Percentiles rank a stretch among this genome's conserved stretches.
Evolutionary conservation across 352 stramenopile species (phyloP).

Genomic region (Globisporangium irregulare): DNA sequence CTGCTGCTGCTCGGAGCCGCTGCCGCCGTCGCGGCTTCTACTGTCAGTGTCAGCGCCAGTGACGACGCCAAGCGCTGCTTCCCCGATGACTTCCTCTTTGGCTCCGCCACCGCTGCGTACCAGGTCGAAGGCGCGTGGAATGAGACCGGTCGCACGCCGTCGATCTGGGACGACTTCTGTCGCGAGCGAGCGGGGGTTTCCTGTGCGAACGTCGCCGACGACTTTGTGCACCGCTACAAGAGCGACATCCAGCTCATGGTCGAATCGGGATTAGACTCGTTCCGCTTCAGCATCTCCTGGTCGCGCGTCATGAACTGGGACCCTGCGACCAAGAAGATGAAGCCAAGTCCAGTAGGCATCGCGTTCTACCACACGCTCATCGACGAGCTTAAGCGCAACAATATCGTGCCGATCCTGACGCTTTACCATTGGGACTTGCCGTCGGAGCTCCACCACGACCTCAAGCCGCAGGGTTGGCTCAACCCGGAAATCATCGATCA

Average conservation of each 20-base stretch:
- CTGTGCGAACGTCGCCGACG: slow-evolving; percentile 60
- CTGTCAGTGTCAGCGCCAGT: background rate
- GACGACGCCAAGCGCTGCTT: slow-evolving; percentile 38
- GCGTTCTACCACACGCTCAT: slow-evolving; percentile 88
- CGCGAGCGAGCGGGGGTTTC: slow-evolving; percentile 11
- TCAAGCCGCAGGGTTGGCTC: slow-evolving; percentile 71
- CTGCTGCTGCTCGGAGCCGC: background rate
- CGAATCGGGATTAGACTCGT: slow-evolving; percentile 86
- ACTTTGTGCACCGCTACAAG: slow-evolving; percentile 11
- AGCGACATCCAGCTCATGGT: slow-evolving; percentile 94
- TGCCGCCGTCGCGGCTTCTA: background rate
- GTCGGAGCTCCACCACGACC: slow-evolving; percentile 63
- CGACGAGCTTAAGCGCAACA: slow-evolving; percentile 59
- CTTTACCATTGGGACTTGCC: background rate
- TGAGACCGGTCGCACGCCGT: slow-evolving; percentile 67
- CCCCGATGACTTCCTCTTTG: slow-evolving; percentile 79
- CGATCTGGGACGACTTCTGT: slow-evolving; percentile 93
- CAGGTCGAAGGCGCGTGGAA: slow-evolving; percentile 92
- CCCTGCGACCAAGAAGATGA: slow-evolving; percentile 29
- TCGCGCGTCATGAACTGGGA: slow-evolving; percentile 84
- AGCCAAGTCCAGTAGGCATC: slow-evolving; percentile 77
- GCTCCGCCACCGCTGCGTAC: slow-evolving; percentile 90
- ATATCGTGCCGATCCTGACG: background rate
- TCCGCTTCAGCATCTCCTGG: slow-evolving; percentile 91
- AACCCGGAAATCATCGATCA: slow-evolving; percentile 75